Base-by-base conservation (phyloP, 345 rosid species). In the Gossypium anomalum region DNA sequence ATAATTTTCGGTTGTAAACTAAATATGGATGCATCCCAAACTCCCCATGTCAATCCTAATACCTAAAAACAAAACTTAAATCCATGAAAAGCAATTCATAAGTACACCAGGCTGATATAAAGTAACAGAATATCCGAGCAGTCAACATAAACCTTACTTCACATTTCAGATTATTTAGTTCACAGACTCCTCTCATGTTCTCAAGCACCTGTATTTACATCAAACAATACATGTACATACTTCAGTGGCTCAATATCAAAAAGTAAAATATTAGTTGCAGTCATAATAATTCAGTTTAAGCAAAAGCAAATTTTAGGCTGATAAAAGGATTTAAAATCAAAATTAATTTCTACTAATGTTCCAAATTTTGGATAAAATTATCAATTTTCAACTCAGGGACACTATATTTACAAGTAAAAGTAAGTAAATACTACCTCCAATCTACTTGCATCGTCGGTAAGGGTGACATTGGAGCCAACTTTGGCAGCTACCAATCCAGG, bases 401-500 rank as follows among this genome's bases (percentile, higher is more conserved):
- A 27, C 5, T 29, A 51, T 3, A 22, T 9, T 52, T 52, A 52
- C 9, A 16, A 9, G 69, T 65, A 48, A 48, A 13, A 48, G 15
- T 48, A 19, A 65, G 27, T 49, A 27, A 65, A 16, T 11, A 64
- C 48, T 45, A 92, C 97, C 97, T 94, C 93, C 45, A 73, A 5
- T 80, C 85, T 87, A 67, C 63, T 75, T 12, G 89, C 79, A 62
- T 92, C 90, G 78, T 94, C 97, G 0, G 94, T 87, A 47, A 90
- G 92, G 16, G 88, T 87, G 14, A 90, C 98, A 61, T 82, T 69
- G n/a, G 88, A 86, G 9, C 94, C 98, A 71, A 92, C 79, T 80
- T 86, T 92, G 10, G 97, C 94, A 29, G 98, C 98, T 48, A 87
- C 86, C 79, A 94, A 81, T 69, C 94, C 92, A 8, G 90, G 94